Conservation (phyloP, 805 yeast species). For the Scheffersomyces lignosus region DNA sequence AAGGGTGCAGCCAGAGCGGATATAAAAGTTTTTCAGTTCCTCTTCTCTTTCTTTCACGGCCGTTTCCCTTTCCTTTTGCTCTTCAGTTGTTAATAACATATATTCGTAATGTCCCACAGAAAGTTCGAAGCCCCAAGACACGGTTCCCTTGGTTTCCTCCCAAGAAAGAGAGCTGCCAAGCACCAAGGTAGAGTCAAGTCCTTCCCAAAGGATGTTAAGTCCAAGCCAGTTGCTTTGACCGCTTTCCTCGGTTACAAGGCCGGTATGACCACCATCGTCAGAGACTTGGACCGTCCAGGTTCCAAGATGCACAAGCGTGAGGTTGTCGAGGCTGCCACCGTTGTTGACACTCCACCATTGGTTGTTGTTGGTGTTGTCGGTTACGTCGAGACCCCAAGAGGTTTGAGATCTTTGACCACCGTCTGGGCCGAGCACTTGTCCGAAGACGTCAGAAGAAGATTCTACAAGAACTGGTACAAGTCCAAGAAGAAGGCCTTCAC, state of each 20-base stretch:
- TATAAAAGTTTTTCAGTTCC: background rate
- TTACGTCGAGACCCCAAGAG: slow-evolving; percentile 99
- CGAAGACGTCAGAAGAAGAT: slow-evolving; percentile 99
- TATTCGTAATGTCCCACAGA: slow-evolving; percentile 90
- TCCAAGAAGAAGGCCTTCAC: slow-evolving; percentile 99
- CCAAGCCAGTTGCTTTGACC: slow-evolving; percentile 97
- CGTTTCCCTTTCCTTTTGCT: slow-evolving; percentile 8
- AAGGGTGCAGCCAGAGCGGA: too few relatives aligned
- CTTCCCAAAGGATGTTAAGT: slow-evolving; percentile 97
- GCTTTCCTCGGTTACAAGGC: slow-evolving; percentile 99
- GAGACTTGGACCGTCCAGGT: slow-evolving; percentile 99
- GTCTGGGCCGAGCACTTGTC: slow-evolving; percentile 99
- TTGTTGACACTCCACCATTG: slow-evolving; percentile 98
- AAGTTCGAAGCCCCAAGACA: slow-evolving; percentile 99
- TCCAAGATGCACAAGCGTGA: slow-evolving; percentile 99
- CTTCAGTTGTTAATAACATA: slow-evolving; percentile 29
- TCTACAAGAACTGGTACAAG: slow-evolving; percentile 99
- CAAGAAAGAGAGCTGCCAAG: slow-evolving; percentile 99
- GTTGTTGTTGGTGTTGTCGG: slow-evolving; percentile 99
- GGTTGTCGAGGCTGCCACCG: slow-evolving; percentile 98
- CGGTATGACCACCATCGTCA: slow-evolving; percentile 99
- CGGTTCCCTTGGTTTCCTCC: slow-evolving; percentile 99
- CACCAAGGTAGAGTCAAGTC: slow-evolving; percentile 99
- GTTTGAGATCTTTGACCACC: slow-evolving; percentile 98
- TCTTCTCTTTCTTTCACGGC: too few relatives aligned